A percentile compares a stretch with the other conserved stretches of the same genome.
Conservation (phyloP, 805 yeast genomes). For the Candida loeiensis region DNA sequence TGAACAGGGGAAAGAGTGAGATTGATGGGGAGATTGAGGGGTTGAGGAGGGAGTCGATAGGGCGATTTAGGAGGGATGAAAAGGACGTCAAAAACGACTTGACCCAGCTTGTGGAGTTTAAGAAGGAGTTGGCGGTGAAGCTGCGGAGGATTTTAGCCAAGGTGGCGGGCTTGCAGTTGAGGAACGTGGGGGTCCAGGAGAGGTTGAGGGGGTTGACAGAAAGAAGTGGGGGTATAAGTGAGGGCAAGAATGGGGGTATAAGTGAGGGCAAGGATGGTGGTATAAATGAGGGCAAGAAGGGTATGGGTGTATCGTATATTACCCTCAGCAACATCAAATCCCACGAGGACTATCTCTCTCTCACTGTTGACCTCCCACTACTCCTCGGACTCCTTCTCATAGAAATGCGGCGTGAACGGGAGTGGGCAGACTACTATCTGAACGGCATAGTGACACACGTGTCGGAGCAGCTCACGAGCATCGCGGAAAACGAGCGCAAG, state of each 20-base stretch:
- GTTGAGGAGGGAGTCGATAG: conserved; percentile 36
- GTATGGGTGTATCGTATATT: conserved; percentile 18
- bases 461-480: conserved; percentile 54
- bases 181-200: conserved; percentile 26
- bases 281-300: too few species aligned
- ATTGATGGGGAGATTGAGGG: conserved; percentile 42
- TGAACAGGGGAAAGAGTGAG: conserved; percentile 31
- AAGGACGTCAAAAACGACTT: conserved; percentile 30
- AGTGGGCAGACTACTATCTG: conserved; percentile 50
- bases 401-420: conserved; percentile 56
- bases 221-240: too few species aligned
- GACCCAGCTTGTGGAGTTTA: conserved; percentile 30
- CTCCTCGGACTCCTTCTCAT: conserved; percentile 67
- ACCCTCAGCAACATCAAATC: conserved; percentile 25
- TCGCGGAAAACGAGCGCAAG: conserved; percentile 54
- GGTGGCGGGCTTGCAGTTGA: conserved; percentile 37
- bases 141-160: conserved; percentile 25
- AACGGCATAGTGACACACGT: conserved; percentile 40
- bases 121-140: conserved; percentile 19
- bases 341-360: conserved; percentile 36
- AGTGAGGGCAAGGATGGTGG: too few species aligned
- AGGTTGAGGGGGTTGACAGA: conserved; percentile 2
- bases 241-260: too few species aligned
- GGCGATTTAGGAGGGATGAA: conserved; percentile 16
- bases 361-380: conserved; percentile 64